Evolutionary conservation across 129 eudicot genomes (phyloP).

Genomic region (Centaurea solstitialis): DNA sequence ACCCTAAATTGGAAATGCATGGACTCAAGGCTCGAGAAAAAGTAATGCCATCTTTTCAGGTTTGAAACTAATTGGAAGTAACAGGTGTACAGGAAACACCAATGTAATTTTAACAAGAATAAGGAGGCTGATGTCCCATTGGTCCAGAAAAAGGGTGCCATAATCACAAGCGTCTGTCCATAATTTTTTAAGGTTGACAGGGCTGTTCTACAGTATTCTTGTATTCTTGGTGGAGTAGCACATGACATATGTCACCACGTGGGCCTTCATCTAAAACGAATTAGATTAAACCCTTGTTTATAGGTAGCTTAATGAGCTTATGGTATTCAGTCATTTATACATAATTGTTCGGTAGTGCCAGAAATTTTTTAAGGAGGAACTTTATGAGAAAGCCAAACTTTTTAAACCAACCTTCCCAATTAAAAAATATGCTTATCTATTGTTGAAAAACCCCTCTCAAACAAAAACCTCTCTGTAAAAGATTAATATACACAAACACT

Average conservation of each 20-base stretch:
- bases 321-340: no score
- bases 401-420: no score
- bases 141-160: conserved; percentile 38
- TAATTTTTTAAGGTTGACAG: conserved; percentile 39
- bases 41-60: conserved; percentile 30
- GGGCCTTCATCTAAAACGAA: conserved; percentile 13
- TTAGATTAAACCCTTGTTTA: background rate
- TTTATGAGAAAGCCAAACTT: no score
- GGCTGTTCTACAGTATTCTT: conserved; percentile 27
- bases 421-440: no score
- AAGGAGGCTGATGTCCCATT: conserved; percentile 41
- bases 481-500: no score
- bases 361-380: no score
- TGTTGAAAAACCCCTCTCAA: no score
- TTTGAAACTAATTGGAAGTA: conserved; percentile 12
- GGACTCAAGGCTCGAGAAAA: conserved; percentile 56
- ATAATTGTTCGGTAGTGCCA: no score
- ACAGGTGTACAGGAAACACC: conserved; percentile 27
- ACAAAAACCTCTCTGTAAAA: no score
- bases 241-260: conserved; percentile 52
- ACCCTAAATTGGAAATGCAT: conserved; percentile 26
- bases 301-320: no score
- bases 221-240: conserved; percentile 48
- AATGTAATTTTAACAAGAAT: conserved; percentile 32
- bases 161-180: conserved; percentile 34